Percentiles rank a stretch among this genome's conserved stretches.
Evolutionary conservation across 371 early-diverging fungal genomes (phyloP).

Genomic region (Paraphysoderma sedebokerense): DNA sequence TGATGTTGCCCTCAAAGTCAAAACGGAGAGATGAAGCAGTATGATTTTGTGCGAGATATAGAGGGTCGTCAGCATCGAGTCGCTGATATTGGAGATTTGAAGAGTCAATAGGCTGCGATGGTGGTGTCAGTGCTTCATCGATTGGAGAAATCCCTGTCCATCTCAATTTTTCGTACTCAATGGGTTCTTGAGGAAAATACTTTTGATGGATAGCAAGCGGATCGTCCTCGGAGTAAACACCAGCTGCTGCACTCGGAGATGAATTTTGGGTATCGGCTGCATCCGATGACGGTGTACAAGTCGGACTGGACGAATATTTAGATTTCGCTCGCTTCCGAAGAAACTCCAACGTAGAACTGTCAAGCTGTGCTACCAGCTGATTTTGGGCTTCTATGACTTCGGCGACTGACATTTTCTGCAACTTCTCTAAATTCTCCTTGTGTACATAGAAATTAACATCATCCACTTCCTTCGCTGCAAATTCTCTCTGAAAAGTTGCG

Average conservation of each 20-base stretch:
- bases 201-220: constrained; percentile 28
- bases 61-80: not conserved
- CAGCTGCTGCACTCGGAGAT: constrained; percentile 10
- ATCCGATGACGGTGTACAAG: constrained; percentile 11
- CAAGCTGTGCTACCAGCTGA: constrained; percentile 34
- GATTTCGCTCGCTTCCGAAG: constrained; percentile 4
- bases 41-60: constrained; percentile 1
- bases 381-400: constrained; percentile 39
- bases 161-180: constrained; percentile 45
- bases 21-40: constrained; percentile 34
- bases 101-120: not conserved
- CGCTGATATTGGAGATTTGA: not conserved
- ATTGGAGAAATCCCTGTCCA: constrained; percentile 36
- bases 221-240: constrained; percentile 25
- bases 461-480: too few relatives aligned
- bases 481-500: too few relatives aligned
- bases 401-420: constrained; percentile 34
- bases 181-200: constrained; percentile 31
- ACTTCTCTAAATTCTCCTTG: constrained; percentile 32
- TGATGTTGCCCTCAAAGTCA: constrained; percentile 53
- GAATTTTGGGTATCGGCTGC: constrained; percentile 4
- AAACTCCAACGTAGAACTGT: constrained; percentile 5
- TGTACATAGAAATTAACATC: too few relatives aligned
- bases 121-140: constrained; percentile 7
- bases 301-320: constrained; percentile 7